Percentiles rank a stretch among this genome's conserved stretches.
Conservation (phyloP, 2,329 filamentous ascomycete species). For the Phyllosticta capitalensis region DNA sequence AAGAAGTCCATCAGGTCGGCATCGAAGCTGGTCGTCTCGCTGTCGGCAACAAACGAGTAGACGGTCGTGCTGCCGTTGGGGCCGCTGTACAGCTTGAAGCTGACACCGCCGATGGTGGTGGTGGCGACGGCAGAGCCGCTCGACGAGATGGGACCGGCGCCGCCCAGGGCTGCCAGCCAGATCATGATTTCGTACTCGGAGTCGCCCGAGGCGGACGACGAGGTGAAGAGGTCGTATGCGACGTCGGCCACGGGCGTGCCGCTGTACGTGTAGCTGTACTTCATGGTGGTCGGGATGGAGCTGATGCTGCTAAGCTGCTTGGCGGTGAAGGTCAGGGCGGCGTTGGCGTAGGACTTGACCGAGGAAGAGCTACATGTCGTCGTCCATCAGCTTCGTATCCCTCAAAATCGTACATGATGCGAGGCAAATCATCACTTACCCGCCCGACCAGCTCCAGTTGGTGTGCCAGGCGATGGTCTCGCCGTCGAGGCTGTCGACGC, state of each 20-base stretch:
- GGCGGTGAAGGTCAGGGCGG: constrained; percentile 26
- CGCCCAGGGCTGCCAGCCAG: constrained; percentile 50
- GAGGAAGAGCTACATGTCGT: constrained; percentile 16
- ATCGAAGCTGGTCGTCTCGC: constrained; percentile 42
- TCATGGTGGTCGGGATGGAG: constrained; percentile 37
- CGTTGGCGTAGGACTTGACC: constrained; percentile 38
- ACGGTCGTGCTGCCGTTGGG: constrained; percentile 51
- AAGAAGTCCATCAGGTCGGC: constrained; percentile 51
- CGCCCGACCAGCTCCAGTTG: constrained; percentile 34
- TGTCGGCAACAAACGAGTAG: constrained; percentile 48
- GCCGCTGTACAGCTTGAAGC: constrained; percentile 54
- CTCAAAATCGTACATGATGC: too few relatives aligned
- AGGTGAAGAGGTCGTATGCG: constrained; percentile 53
- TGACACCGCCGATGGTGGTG: constrained; percentile 42
- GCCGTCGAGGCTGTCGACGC: constrained; percentile 29
- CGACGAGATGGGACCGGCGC: constrained; percentile 50
- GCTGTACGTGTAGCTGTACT: constrained; percentile 42
- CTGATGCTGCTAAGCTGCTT: constrained; percentile 27
- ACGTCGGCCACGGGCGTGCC: constrained; percentile 45
- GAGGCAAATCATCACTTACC: constrained; percentile 20
- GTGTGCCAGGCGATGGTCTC: constrained; percentile 36
- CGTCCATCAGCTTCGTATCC: too few relatives aligned
- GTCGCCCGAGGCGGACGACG: constrained; percentile 34
- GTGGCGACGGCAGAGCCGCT: constrained; percentile 46
- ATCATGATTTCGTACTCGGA: constrained; percentile 58